Evolutionary conservation across 2,329 filamentous ascomycete species (phyloP).

Genomic region (Diplodia corticola): DNA sequence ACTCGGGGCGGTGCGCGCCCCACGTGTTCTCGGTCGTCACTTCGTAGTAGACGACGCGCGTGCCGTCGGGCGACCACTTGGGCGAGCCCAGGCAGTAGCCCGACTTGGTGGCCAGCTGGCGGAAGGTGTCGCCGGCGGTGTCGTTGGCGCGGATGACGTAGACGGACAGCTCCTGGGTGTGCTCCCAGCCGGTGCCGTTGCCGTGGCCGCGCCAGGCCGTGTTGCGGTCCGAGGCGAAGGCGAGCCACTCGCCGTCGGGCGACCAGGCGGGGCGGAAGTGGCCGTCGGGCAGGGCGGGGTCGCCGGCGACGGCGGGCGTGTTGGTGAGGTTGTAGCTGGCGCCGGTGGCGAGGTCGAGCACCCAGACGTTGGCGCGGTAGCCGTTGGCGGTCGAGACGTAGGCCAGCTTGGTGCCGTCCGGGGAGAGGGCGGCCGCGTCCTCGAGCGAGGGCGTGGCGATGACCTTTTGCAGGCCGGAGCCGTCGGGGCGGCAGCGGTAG

Average conservation of each 20-base stretch:
- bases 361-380: conserved; percentile 44
- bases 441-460: conserved; percentile 40
- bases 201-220: conserved; percentile 46
- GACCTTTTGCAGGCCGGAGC: conserved; percentile 39
- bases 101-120: conserved; percentile 35
- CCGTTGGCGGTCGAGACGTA: conserved; percentile 44
- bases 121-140: conserved; percentile 40
- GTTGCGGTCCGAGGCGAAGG: conserved; percentile 46
- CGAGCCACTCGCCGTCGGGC: conserved; percentile 45
- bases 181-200: conserved; percentile 44
- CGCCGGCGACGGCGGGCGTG: conserved; percentile 29
- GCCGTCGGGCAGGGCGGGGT: conserved; percentile 35
- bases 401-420: conserved; percentile 41
- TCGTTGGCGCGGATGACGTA: conserved; percentile 44
- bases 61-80: conserved; percentile 32
- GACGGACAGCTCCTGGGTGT: conserved; percentile 45
- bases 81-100: conserved; percentile 44
- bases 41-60: conserved; percentile 37
- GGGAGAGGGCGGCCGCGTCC: conserved; percentile 42
- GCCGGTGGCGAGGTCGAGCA: conserved; percentile 42
- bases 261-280: conserved; percentile 46
- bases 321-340: conserved; percentile 40
- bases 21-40: conserved; percentile 44
- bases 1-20: conserved; percentile 37
- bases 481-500: conserved; percentile 41